Evolutionary conservation across 805 yeast genomes (phyloP), one percentile per base, ranked within the genome.

Genomic region (Cyberlindnera mississippiensis): DNA sequence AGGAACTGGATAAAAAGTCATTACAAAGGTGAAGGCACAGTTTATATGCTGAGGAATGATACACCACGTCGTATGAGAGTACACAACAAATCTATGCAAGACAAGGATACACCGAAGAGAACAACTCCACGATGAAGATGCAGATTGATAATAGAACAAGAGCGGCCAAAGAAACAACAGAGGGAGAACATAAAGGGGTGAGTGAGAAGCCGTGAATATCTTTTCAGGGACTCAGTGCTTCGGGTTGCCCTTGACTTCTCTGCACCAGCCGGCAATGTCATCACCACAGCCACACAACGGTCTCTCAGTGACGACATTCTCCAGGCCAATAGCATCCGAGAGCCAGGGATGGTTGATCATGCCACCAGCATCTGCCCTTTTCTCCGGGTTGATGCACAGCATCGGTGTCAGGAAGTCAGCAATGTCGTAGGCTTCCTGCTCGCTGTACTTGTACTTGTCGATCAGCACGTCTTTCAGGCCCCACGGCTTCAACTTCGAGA

Each of bases 351-450:
- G 96, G 56, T 87, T 84, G 3, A 86, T 78, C 80, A 89, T 75
- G 3, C 96, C 96, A 15, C 98, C 99, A 2, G 98, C 98, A 66
- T 93, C 99, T 12, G 91, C 91, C 50, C 99, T 72, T 41, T 66
- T 62, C 45, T 76, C 81, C 2, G 99, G 98, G 59, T 83, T 86
- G 16, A 87, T 63, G 16, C 72, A 61, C 35, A 93, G 69, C 96
- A 93, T 87, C 8, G 97, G 96, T 35, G 75, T 60, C 47, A 93
- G 64, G 56, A 93, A 89, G 52, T 80, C 87, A 8, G 90, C 64
- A 33, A 93, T 74, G 42, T 79, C 83, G 32, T 73, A 69, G 4
- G 96, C 88, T 41, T 85, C 93, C 11, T 68, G 67, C 18, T 73
- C 75, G 24, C 76, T 62, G 58, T 84, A 80, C 50, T 82, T 84